phyloP scores from a whole-genome alignment of 2,329 filamentous ascomycete species.

The Cadophora malorum region DNA sequence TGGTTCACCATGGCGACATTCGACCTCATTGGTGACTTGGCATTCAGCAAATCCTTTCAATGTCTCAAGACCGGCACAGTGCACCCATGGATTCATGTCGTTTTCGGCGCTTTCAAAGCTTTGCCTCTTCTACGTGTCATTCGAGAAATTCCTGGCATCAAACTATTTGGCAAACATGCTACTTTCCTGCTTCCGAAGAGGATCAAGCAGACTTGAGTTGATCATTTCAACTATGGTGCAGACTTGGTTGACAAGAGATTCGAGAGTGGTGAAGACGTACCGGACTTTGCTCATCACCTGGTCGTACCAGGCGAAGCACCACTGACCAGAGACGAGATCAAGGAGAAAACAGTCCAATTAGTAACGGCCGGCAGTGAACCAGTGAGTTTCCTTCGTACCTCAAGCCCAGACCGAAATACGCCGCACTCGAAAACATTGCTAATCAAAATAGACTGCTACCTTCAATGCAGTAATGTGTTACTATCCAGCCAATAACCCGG shows the following conservation, averaged over 20 bases:
- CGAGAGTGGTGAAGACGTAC: not conserved
- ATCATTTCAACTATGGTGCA: slow-evolving; percentile 15
- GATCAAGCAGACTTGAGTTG: slow-evolving; percentile 10
- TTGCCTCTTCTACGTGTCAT: not conserved
- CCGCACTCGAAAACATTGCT: not conserved
- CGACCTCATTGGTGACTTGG: slow-evolving; percentile 17
- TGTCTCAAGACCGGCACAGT: not conserved
- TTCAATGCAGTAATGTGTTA: slow-evolving; percentile 13
- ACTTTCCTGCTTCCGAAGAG: not conserved
- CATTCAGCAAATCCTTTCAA: slow-evolving; percentile 9
- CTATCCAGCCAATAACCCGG: slow-evolving; percentile 7
- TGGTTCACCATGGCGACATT: slow-evolving; percentile 18
- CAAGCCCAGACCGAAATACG: not conserved
- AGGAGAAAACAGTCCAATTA: slow-evolving; percentile 10
- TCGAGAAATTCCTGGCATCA: not conserved
- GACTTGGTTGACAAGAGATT: slow-evolving; percentile 13
- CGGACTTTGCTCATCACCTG: not conserved
- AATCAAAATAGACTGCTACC: slow-evolving; percentile 1
- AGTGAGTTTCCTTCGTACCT: not conserved
- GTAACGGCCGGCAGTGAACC: slow-evolving; percentile 10
- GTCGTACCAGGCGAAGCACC: not conserved
- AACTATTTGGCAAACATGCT: slow-evolving; percentile 1
- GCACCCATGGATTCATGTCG: slow-evolving; percentile 16
- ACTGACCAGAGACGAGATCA: slow-evolving; percentile 6
- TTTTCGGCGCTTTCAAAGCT: slow-evolving; percentile 13